These are phyloP conservation scores for Nakaseomyces bracarensis DNA, from an alignment of 1,139 yeast species.

Conservation along the genomic window DNA sequence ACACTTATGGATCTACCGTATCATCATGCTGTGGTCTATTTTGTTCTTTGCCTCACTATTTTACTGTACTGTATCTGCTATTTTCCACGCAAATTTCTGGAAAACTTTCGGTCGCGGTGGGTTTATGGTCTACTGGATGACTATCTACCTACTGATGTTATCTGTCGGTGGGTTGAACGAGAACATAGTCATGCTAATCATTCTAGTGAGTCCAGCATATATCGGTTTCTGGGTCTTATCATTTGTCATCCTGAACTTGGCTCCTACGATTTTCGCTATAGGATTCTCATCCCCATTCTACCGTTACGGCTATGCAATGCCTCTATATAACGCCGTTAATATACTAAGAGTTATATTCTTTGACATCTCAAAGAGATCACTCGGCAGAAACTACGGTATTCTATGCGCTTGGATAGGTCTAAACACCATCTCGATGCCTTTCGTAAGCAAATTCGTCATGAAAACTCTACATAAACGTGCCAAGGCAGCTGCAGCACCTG, in stretches of 20 bases:
- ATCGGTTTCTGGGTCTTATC: slow-evolving; percentile 52
- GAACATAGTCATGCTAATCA: slow-evolving; percentile 43
- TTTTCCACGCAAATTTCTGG: slow-evolving; percentile 48
- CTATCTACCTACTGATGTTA: slow-evolving; percentile 49
- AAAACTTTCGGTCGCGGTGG: slow-evolving; percentile 51
- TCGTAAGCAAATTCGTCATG: slow-evolving; percentile 24
- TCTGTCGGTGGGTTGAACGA: slow-evolving; percentile 62
- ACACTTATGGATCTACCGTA: slow-evolving; percentile 44
- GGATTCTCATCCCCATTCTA: slow-evolving; percentile 46
- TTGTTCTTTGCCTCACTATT: slow-evolving; percentile 47
- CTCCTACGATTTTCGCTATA: slow-evolving; percentile 51
- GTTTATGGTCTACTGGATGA: slow-evolving; percentile 57
- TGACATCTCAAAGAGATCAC: slow-evolving; percentile 44
- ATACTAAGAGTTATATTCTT: slow-evolving; percentile 50
- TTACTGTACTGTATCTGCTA: slow-evolving; percentile 49
- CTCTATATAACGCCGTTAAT: slow-evolving; percentile 52
- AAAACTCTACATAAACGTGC: not conserved
- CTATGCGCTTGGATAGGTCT: slow-evolving; percentile 51
- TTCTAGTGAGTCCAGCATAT: slow-evolving; percentile 41
- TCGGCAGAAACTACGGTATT: slow-evolving; percentile 55
- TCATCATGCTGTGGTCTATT: slow-evolving; percentile 40
- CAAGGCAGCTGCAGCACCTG: not conserved
- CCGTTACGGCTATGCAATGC: slow-evolving; percentile 58
- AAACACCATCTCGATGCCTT: slow-evolving; percentile 40
- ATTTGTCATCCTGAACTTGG: slow-evolving; percentile 51